Base-by-base conservation (phyloP, 257 asterid genomes). In the Solanum pennellii region DNA sequence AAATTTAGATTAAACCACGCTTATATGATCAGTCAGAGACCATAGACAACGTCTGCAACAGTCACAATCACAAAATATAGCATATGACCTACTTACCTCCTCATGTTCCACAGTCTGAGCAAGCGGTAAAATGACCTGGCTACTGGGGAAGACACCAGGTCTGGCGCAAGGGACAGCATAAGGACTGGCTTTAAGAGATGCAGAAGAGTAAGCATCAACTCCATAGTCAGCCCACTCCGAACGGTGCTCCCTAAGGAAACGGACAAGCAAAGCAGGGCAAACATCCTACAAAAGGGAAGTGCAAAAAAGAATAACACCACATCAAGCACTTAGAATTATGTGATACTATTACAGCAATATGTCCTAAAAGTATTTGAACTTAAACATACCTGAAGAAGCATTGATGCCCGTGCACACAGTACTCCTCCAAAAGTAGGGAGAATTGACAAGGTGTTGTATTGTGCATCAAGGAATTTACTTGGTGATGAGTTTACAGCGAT, bases 211-310 rank as follows among this genome's bases (percentile, higher is more conserved):
- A 56, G 93, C 90, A 75, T 96, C 99, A 33, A 96, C 94, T 9
- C 96, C 98, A 84, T 94, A 92, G 89, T 96, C 99, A 16, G 98
- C 97, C 99, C 99, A 96, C 86, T 96, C 99, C 3, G 97, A 93
- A 39, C 99, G 97, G 83, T 95, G 99, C 92, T 96, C 98, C 88
- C 99, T 91, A 69, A 96, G 92, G 91, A 96, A 96, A 68, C 96
- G 95, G 80, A 95, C 94, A 44, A 96, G 98, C 90, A 93, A 90
- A 86, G 98, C 96, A 75, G 99, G 98, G 6, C 97, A 92, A 83
- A 96, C 98, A 90, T 93, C 91, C 98, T 96, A 89, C 89, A 83
- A 39, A 73, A 23, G 37, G 49, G 5, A 85, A 42, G 68, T 52
- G 35, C 73, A 25, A 49, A 69, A 68, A 29, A 56, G 68, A 27